phyloP scores from a whole-genome alignment of 2,329 filamentous ascomycete species.

The Neonectria neomacrospora region DNA sequence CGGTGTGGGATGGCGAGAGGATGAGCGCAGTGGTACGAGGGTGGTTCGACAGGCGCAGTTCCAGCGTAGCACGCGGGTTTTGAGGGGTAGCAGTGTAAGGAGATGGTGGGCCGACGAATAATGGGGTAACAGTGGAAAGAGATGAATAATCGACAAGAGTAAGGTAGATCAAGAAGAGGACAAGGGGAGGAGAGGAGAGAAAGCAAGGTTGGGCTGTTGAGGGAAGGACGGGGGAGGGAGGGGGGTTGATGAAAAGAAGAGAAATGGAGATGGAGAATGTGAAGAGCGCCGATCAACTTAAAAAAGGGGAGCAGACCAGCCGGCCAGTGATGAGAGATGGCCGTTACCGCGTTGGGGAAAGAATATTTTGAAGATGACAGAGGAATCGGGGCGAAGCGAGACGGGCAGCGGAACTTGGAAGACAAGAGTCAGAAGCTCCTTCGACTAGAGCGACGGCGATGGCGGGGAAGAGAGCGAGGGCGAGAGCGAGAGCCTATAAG shows the following conservation, averaged over 20 bases:
- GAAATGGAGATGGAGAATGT: conserved; percentile 30
- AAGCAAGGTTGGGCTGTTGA: conserved; percentile 14
- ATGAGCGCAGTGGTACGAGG: conserved; percentile 39
- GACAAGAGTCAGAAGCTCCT: conserved; percentile 23
- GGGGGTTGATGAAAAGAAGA: conserved; percentile 41
- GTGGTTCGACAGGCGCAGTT: conserved; percentile 43
- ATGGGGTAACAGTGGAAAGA: not conserved
- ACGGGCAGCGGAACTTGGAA: conserved; percentile 21
- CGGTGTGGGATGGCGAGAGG: conserved; percentile 41
- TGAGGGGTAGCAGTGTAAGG: conserved; percentile 33
- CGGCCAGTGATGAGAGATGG: conserved; percentile 41
- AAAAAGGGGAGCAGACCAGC: conserved; percentile 40
- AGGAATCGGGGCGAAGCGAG: conserved; percentile 34
- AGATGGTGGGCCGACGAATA: conserved; percentile 38
- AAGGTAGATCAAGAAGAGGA: conserved; percentile 22
- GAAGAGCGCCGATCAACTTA: conserved; percentile 44
- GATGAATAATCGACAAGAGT: conserved; percentile 9
- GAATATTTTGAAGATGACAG: conserved; percentile 27
- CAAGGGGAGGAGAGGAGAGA: conserved; percentile 29
- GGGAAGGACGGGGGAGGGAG: conserved; percentile 26
- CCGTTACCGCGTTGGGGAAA: conserved; percentile 43
- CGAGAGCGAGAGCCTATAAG: not conserved
- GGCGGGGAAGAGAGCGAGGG: conserved; percentile 5
- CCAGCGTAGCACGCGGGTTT: conserved; percentile 42
- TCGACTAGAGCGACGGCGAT: conserved; percentile 10